Conservation (phyloP, 805 yeast species). For the Kodamaea laetipori region DNA sequence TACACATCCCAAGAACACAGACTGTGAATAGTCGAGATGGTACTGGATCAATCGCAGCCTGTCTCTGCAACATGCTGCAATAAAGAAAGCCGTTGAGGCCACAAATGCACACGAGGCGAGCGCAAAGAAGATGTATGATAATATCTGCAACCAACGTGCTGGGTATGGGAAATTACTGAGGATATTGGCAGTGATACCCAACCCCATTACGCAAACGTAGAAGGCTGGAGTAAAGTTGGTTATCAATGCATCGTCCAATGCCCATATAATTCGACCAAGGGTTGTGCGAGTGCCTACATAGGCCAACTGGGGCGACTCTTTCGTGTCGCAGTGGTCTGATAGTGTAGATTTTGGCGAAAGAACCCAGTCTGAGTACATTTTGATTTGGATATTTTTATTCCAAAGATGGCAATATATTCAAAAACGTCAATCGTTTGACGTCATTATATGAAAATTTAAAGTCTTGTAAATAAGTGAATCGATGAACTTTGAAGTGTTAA, state of each 20-base stretch:
- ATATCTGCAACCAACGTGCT: constrained; percentile 55
- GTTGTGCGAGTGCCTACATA: constrained; percentile 35
- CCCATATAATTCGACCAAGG: not conserved
- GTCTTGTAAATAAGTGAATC: too few relatives aligned
- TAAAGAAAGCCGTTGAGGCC: constrained; percentile 43
- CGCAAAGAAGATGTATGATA: constrained; percentile 66
- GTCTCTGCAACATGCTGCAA: constrained; percentile 42
- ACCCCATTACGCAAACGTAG: constrained; percentile 82
- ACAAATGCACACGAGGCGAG: constrained; percentile 53
- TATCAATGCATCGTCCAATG: constrained; percentile 18
- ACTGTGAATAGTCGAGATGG: constrained; percentile 25
- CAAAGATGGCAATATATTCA: constrained; percentile 62
- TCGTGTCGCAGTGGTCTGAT: constrained; percentile 71
- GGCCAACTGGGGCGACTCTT: constrained; percentile 21
- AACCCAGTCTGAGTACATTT: not conserved
- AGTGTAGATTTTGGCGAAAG: constrained; percentile 83
- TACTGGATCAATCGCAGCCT: constrained; percentile 18
- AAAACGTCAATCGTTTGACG: too few relatives aligned
- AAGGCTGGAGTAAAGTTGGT: constrained; percentile 49
- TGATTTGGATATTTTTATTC: constrained; percentile 46
- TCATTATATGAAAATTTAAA: too few relatives aligned
- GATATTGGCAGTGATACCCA: constrained; percentile 68
- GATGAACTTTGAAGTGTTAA: too few relatives aligned
- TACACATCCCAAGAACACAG: constrained; percentile 73
- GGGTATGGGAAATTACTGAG: constrained; percentile 67